phyloP scores from a whole-genome alignment of 352 stramenopile species.

The Globisporangium viniferum region DNA sequence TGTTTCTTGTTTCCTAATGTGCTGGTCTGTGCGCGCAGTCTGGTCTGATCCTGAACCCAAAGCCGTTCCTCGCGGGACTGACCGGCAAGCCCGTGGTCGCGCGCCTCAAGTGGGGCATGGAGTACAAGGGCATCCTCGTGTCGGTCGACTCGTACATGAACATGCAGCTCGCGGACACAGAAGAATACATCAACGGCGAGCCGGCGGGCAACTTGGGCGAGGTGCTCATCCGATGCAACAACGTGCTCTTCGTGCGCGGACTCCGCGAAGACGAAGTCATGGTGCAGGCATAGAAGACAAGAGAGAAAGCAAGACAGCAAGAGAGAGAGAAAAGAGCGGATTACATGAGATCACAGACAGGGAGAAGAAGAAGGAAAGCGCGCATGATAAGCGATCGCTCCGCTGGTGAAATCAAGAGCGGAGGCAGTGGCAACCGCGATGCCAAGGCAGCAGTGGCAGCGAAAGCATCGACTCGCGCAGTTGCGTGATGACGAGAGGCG shows the following conservation, averaged over 20 bases:
- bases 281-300: conserved; percentile 14
- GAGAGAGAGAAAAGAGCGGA: neutral
- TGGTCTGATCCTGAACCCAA: conserved; percentile 92
- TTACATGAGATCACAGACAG: neutral
- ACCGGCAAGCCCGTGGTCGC: conserved; percentile 95
- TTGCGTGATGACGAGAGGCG: neutral
- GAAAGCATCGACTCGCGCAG: neutral
- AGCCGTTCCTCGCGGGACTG: conserved; percentile 93
- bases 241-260: conserved; percentile 96
- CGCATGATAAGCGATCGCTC: neutral
- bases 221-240: conserved; percentile 99
- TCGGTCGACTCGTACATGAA: conserved; percentile 99
- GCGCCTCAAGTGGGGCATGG: conserved; percentile 99
- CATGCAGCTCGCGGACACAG: conserved; percentile 94
- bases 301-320: neutral
- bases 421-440: neutral
- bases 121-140: conserved; percentile 95
- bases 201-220: conserved; percentile 96
- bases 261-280: conserved; percentile 30
- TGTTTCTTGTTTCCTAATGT: neutral
- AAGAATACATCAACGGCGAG: conserved; percentile 98
- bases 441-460: neutral
- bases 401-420: neutral
- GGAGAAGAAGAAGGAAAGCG: neutral
- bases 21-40: conserved; percentile 35